Evolutionary conservation across 371 early-diverging fungal species (phyloP), one percentile per base, ranked within the genome.

Genomic region (Funneliformis caledonium): DNA sequence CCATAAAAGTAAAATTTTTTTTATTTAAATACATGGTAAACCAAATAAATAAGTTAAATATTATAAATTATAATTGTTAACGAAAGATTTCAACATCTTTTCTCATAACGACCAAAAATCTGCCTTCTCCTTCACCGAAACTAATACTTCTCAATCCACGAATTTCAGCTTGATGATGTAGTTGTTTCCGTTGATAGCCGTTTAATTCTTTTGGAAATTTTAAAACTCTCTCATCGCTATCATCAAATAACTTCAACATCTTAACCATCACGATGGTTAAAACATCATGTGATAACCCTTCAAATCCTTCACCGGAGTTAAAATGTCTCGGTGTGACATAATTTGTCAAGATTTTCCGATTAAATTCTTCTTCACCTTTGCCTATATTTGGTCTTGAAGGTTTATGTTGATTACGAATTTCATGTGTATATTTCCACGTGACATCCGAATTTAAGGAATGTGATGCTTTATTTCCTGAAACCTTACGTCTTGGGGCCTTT

Each of bases 61-160:
- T 6, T 9, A 47, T 9, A 47, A 47, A 7, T 47, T 9, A 47
- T 47, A 7, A 52, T 19, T 16, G 14, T 52, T 52, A 52, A 52
- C 56, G 56, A 48, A 77, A 67, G 16, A 77, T 77, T 45, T 26
- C 67, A 77, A 79, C 79, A 14, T 79, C 79, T 22, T 70, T 7
- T 70, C 67, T 22, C 68, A 79, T 56, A 60, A 70, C 72, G 9
- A 79, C 79, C 56, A 79, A 79, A 79, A 79, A 79, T 45, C 79
- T 79, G 2, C 72, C 79, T 42, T 22, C 60, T 12, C 79, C 79
- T 79, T 79, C 79, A 31, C 79, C 79, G 59, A 79, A 79, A 59
- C 79, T 79, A 10, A 59, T 65, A 79, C 70, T 79, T 70, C 60
- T 79, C 45, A 79, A 60, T 45, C 68, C 78, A 26, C 60, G 70